Percentiles rank a stretch among this genome's conserved stretches.
These are phyloP conservation scores for Anethum foeniculum DNA, from an alignment of 140 eudicot genomes.

Conservation along the genomic window DNA sequence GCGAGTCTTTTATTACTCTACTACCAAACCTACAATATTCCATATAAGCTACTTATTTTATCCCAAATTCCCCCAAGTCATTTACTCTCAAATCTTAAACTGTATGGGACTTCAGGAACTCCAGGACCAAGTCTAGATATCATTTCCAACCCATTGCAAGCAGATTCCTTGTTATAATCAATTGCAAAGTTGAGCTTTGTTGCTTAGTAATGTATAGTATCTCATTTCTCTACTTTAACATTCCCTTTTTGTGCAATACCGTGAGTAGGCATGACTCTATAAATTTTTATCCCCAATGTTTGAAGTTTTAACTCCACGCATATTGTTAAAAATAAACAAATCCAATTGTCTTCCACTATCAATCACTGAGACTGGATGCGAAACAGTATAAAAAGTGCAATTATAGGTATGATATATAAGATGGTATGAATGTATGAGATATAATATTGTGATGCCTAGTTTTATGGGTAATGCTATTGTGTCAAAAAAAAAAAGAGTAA, in stretches of 20 bases:
- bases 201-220: neutral
- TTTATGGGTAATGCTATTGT: neutral
- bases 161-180: neutral
- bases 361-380: neutral
- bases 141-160: neutral
- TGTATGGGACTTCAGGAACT: neutral
- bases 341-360: neutral
- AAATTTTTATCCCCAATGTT: neutral
- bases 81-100: neutral
- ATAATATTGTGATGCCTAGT: neutral
- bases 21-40: neutral
- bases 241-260: neutral
- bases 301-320: neutral
- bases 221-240: constrained; percentile 1
- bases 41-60: neutral
- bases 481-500: neutral
- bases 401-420: neutral
- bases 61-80: neutral
- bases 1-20: neutral
- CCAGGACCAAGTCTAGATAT: constrained; percentile 5
- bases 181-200: neutral
- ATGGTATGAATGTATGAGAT: neutral
- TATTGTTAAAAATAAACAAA: neutral
- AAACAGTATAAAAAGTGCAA: neutral
- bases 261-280: neutral